Base-by-base conservation (phyloP, 331 rosid species). In the Erythrophleum ivorense region DNA sequence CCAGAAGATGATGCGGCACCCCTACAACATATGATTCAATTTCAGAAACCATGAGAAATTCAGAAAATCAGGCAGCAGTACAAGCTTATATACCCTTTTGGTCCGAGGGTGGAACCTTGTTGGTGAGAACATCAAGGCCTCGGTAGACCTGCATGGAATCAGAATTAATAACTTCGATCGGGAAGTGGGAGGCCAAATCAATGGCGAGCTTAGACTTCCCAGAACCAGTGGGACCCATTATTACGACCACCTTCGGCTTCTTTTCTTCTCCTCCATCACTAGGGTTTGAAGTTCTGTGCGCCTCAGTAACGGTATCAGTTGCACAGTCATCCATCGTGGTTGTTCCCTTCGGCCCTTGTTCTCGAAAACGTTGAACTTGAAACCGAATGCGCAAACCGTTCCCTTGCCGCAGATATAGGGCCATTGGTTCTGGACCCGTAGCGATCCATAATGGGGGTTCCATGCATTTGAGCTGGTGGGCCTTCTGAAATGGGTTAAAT, bases 101-200 rank as follows among this genome's bases (percentile, higher is more conserved):
- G 3, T 95, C 91, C 2, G 84, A 62, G 75, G 77, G 84, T n/a
- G 97, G 84, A 71, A 91, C 85, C 80, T 95, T 95, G 84, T 95
- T 95, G 74, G 98, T 87, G 89, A 93, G 97, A 82, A 95, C 89
- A 73, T 91, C 96, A 71, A 93, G 84, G n/a, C 98, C 98, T 13
- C 74, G 68, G 87, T 93, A 95, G 77, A 93, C 97, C 88, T 95
- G 89, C 98, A 95, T 95, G 67, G 98, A 93, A 82, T 95, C 98
- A 55, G 98, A 97, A 83, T 90, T 95, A 87, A 93, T 88, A 78
- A 91, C 85, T 91, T 95, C 98, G 24, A 95, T 6, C 13, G 98
- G 91, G 45, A 93, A 91, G 76, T 88, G 82, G 36, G 96, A 85
- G 10, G 87, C 94, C 76, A 95, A 82, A 85, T 95, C 98, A 19